These are phyloP conservation scores for Mrakiaceae sp. DNA, from an alignment of 1,284 basidiomycete genomes.

Conservation along the genomic window DNA sequence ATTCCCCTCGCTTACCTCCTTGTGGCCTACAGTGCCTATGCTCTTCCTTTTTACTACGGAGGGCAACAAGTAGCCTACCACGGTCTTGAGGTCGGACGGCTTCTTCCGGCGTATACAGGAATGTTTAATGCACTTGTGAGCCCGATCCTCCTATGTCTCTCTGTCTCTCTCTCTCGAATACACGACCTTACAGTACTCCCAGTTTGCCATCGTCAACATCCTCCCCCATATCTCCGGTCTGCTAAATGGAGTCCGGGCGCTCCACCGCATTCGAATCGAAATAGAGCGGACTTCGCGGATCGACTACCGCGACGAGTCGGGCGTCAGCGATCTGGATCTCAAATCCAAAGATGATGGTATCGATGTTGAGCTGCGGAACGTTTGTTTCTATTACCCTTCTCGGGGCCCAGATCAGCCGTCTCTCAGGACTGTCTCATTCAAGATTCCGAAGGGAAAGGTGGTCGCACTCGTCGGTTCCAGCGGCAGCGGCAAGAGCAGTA, in stretches of 20 bases:
- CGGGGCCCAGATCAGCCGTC: conserved; percentile 29
- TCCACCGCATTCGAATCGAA: conserved; percentile 23
- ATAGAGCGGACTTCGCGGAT: conserved; percentile 30
- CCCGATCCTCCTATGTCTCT: too few relatives aligned
- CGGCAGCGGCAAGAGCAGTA: too few relatives aligned
- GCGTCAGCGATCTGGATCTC: conserved; percentile 13
- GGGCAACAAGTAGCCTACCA: conserved; percentile 20
- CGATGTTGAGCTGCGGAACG: conserved; percentile 33
- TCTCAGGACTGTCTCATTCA: conserved; percentile 31
- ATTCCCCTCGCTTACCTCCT: too few relatives aligned
- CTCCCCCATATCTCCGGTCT: conserved; percentile 29
- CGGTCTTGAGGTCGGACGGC: conserved; percentile 21
- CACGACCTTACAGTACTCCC: too few relatives aligned
- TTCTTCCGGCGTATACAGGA: neutral
- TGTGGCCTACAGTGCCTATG: neutral
- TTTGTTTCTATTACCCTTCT: conserved; percentile 38
- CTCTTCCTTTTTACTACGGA: conserved; percentile 25
- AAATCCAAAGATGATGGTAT: conserved; percentile 1
- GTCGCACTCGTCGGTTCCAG: conserved; percentile 32
- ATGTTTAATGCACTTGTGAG: too few relatives aligned
- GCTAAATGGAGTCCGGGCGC: conserved; percentile 20
- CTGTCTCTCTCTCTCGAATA: too few relatives aligned
- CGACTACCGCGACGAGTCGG: conserved; percentile 26
- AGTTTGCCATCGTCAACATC: conserved; percentile 23
- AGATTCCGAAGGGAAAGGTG: conserved; percentile 29